Base-by-base conservation (phyloP, 1,284 basidiomycete genomes). In the Boletellus deceptivus region DNA sequence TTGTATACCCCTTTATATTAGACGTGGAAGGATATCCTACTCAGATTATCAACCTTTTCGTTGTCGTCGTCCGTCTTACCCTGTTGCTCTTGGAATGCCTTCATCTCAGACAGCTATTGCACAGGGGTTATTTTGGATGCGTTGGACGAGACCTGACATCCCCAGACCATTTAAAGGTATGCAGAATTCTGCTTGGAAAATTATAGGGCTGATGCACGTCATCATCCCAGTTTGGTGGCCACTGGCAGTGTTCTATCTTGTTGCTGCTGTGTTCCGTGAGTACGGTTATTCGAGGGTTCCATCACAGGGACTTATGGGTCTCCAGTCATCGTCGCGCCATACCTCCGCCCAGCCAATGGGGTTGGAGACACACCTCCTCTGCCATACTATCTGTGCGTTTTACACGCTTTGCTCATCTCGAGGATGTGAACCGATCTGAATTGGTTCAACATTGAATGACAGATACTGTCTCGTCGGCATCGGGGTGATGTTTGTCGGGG, bases 391-490 rank as follows among this genome's bases (percentile, higher is more conserved):
- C 59, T 83, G 72, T 82, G 52, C 22, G 75, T 65, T 65, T 24
- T 25, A 10, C 29, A n/a, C 18, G 13, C n/a, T 14, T 39, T 11
- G 6, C 27, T 36, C 1, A 5, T 34, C 24, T 42, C 11, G 24
- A n/a, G 18, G 4, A 27, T 18, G 10, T 13, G 7, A 8, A 4
- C 37, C 38, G 4, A 41, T 8, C 14, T 20, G 33, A 22, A 16
- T 14, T 16, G 4, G 10, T 9, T 33, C 31, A 33, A 33, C 31
- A 27, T n/a, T 16, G 6, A 42, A 54, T 25, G 22, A 18, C 41
- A 79, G 78, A 48, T 80, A 82, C 61, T 79, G 77, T 53, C 68
- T 83, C 3, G 77, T 83, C 6, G 80, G 78, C 6, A 81, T 82
- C 50, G 77, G 59, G 0, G 61, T 82, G 49, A 70, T 82, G 68